Conservation (phyloP, 176 grass and related monocot genomes). For the Poa annua region DNA sequence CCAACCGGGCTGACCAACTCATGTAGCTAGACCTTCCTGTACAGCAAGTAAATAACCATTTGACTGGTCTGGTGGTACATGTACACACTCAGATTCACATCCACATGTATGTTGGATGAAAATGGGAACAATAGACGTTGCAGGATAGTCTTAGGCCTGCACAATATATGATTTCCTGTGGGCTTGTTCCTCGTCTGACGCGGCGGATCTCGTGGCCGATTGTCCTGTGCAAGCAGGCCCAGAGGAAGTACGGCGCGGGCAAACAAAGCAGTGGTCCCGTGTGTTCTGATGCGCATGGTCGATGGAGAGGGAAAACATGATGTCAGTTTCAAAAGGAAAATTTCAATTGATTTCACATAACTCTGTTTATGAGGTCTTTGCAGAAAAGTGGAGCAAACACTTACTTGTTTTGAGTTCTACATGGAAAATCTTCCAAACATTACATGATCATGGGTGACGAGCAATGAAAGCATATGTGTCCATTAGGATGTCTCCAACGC, state of each 20-base stretch:
- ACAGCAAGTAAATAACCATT: slow-evolving; percentile 24
- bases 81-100: not conserved
- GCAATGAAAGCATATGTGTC: too few species aligned
- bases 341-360: too few species aligned
- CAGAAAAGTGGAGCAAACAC: too few species aligned
- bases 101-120: not conserved
- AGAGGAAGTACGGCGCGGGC: not conserved
- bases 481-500: too few species aligned
- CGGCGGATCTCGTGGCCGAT: not conserved
- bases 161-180: not conserved
- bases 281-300: too few species aligned
- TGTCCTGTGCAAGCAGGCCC: not conserved
- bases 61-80: slow-evolving; percentile 8
- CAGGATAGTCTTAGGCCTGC: not conserved
- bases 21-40: slow-evolving; percentile 20
- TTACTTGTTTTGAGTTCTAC: too few species aligned
- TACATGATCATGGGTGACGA: too few species aligned
- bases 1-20: slow-evolving; percentile 5
- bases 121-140: not conserved
- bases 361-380: too few species aligned
- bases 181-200: not conserved
- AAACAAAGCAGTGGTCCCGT: not conserved
- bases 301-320: too few species aligned
- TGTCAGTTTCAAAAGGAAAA: too few species aligned
- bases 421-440: too few species aligned